Evolutionary conservation across 164 flowering plant genomes (phyloP).

Genomic region (Hamamelis virginiana): DNA sequence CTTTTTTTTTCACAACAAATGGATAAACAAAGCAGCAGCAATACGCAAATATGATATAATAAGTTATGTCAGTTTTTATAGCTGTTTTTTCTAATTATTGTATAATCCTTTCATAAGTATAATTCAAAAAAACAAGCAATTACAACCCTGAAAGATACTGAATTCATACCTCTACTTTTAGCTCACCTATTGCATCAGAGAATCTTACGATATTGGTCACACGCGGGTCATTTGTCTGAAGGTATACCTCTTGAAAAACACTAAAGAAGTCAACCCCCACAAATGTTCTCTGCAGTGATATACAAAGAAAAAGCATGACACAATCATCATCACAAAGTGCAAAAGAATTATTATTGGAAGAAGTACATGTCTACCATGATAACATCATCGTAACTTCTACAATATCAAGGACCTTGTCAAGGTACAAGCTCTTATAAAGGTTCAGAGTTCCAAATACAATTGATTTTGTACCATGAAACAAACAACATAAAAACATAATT

Average conservation of each 20-base stretch:
- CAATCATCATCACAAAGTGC: slow-evolving; percentile 2
- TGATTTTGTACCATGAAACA: too few relatives aligned
- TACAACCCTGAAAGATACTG: neutral
- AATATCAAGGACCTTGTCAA: neutral
- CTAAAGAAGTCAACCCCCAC: slow-evolving; percentile 88
- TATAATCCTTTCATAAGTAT: neutral
- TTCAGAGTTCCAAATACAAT: too few relatives aligned
- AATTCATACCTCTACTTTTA: slow-evolving; percentile 90
- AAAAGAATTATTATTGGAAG: neutral
- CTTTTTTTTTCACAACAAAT: too few relatives aligned
- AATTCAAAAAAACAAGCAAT: neutral
- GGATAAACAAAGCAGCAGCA: too few relatives aligned
- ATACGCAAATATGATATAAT: too few relatives aligned
- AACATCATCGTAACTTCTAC: neutral
- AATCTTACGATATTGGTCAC: slow-evolving; percentile 86
- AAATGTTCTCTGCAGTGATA: slow-evolving; percentile 74
- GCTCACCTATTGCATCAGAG: slow-evolving; percentile 89
- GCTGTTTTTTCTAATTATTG: neutral
- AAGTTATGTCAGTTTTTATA: too few relatives aligned
- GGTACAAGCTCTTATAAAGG: too few relatives aligned
- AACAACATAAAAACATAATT: too few relatives aligned
- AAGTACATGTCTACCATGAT: neutral
- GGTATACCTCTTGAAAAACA: slow-evolving; percentile 88
- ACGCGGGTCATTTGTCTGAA: slow-evolving; percentile 79
- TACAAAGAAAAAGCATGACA: slow-evolving; percentile 9